Evolutionary conservation across 805 yeast genomes (phyloP).

Genomic region (Starmerella roubikii): DNA sequence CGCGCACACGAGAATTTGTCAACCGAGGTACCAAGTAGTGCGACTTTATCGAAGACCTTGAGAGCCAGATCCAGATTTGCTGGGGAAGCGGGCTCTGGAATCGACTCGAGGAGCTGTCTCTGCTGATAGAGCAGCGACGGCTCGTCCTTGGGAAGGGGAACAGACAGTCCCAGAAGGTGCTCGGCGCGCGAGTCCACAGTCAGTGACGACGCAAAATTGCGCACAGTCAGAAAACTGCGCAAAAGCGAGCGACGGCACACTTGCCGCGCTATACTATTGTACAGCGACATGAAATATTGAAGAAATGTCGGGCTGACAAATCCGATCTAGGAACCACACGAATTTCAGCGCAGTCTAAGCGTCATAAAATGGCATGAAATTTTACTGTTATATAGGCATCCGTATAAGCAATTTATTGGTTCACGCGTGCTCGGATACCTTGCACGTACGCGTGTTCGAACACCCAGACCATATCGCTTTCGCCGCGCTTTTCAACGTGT

Average conservation of each 20-base stretch:
- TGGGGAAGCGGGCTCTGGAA: conserved; percentile 1
- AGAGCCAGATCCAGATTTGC: conserved; percentile 11
- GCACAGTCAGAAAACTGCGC: no score
- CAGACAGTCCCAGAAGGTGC: conserved; percentile 4
- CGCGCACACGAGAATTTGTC: conserved; percentile 15
- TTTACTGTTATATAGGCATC: background rate
- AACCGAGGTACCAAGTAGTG: conserved; percentile 3
- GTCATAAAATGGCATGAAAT: background rate
- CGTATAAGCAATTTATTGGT: background rate
- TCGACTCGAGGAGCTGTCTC: conserved; percentile 4
- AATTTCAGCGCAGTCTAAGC: no score
- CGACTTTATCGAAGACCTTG: conserved; percentile 9
- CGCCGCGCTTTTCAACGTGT: conserved; percentile 44
- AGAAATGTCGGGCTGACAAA: no score
- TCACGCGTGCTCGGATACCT: conserved; percentile 34
- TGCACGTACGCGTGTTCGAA: conserved; percentile 75
- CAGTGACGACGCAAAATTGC: no score
- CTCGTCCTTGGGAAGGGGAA: background rate
- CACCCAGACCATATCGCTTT: conserved; percentile 58
- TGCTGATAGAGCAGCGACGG: conserved; percentile 3
- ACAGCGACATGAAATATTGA: no score
- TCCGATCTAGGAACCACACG: no score
- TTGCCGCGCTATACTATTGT: no score
- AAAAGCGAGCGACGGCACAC: no score
- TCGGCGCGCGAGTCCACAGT: no score